Evolutionary conservation across 2,329 filamentous ascomycete species (phyloP), one percentile per base, ranked within the genome.

Genomic region (Penicillium sclerotiorum): DNA sequence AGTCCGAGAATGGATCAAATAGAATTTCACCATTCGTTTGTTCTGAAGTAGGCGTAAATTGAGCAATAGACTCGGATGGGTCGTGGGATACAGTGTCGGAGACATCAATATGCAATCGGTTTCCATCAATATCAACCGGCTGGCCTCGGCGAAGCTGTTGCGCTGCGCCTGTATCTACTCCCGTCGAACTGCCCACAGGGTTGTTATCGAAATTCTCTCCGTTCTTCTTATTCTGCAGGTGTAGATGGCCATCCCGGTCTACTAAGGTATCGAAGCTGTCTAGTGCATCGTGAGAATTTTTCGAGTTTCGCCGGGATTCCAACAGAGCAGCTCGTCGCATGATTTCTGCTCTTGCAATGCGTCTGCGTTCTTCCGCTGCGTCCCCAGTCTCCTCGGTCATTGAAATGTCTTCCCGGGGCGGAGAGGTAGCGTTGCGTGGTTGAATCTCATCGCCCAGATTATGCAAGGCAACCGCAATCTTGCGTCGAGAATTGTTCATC

Each of bases 391-490:
- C 74, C 57, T 78, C 75, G 11, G 66, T 71, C 72, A 77, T 78
- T 5, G 76, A 79, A 32, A 74, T 74, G 54, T 79, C 75, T 39
- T 73, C 67, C 15, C 58, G 57, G 15, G 41, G 45, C 8, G 51
- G 56, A 27, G 60, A 56, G 53, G 65, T 53, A 58, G 58, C 63
- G 58, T 73, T 62, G 63, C 52, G 67, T 4, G 79, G 78, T 44
- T 82, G 77, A 30, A 85, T 76, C 44, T 84, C 82, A 63, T 86
- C 81, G 41, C 82, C 82, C 9, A 85, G 74, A 30, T 75, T 78
- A 60, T 84, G 78, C 25, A 86, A 67, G 12, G 82, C 78, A 50
- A 83, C 66, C 17, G 81, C 81, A 53, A 86, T 78, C 66, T 82
- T 85, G 49, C 81, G 80, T 38, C 83, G 80, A 47, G 81, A 82